Percentiles rank a stretch among this genome's conserved stretches.
Conservation (phyloP, 2,329 filamentous ascomycete genomes). For the Bipolaris gigantea region DNA sequence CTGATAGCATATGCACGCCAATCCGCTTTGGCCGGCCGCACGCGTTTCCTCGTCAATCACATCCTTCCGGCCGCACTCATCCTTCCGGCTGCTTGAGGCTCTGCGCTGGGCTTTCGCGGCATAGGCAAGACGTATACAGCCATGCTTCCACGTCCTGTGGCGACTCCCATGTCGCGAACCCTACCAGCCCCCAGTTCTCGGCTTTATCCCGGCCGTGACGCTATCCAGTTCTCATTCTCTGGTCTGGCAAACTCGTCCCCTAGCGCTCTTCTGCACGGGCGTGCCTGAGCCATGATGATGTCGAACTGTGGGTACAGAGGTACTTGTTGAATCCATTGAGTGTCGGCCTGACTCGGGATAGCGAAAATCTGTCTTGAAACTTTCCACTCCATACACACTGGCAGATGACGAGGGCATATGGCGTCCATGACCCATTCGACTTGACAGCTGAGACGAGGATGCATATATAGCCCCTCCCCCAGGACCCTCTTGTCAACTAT, state of each 20-base stretch:
- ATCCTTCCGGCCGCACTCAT: slow-evolving; percentile 28
- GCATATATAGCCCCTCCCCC: slow-evolving; percentile 35
- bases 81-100: slow-evolving; percentile 23
- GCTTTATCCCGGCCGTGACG: slow-evolving; percentile 27
- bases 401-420: slow-evolving; percentile 27
- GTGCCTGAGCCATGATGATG: slow-evolving; percentile 29
- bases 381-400: slow-evolving; percentile 21
- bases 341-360: slow-evolving; percentile 31
- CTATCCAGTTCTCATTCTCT: slow-evolving; percentile 34
- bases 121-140: slow-evolving; percentile 23
- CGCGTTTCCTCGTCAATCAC: slow-evolving; percentile 10
- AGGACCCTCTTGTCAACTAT: slow-evolving; percentile 19
- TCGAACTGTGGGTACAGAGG: slow-evolving; percentile 33
- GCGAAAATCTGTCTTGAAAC: slow-evolving; percentile 15
- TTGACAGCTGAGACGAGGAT: slow-evolving; percentile 16
- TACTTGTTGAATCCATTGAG: slow-evolving; percentile 29
- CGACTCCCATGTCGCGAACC: slow-evolving; percentile 24
- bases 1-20: slow-evolving; percentile 6
- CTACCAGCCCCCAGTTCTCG: slow-evolving; percentile 31
- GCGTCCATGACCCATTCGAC: not conserved
- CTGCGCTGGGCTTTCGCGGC: slow-evolving; percentile 16
- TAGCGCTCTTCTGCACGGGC: slow-evolving; percentile 23
- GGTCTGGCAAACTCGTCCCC: slow-evolving; percentile 28
- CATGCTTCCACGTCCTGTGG: slow-evolving; percentile 22
- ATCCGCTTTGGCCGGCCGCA: slow-evolving; percentile 15